Conservation (phyloP, 129 eudicot genomes). For the Deinandra increscens region DNA sequence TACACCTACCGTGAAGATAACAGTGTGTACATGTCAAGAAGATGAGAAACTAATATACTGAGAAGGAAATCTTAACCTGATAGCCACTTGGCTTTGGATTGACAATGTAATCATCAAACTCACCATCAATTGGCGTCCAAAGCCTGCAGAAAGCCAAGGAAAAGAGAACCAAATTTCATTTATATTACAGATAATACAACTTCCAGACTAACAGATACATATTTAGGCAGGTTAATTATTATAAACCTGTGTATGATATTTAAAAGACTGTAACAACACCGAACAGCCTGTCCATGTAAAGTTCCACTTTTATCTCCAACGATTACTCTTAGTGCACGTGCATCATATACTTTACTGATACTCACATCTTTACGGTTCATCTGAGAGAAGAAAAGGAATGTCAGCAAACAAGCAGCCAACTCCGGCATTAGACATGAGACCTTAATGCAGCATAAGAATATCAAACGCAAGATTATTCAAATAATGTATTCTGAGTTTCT, state of each 20-base stretch:
- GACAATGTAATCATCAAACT: slow-evolving; percentile 92
- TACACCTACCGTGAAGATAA: not conserved
- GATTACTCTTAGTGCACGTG: slow-evolving; percentile 89
- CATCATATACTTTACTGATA: slow-evolving; percentile 79
- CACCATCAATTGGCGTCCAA: slow-evolving; percentile 96
- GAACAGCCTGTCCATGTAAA: slow-evolving; percentile 90
- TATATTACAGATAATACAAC: not conserved
- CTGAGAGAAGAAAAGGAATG: slow-evolving; percentile 33
- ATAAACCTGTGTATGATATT: slow-evolving; percentile 76
- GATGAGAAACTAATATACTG: slow-evolving; percentile 13
- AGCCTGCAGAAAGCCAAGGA: slow-evolving; percentile 53
- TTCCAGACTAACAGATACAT: not conserved
- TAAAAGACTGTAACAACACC: slow-evolving; percentile 82
- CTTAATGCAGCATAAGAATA: slow-evolving; percentile 10
- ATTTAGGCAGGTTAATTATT: not conserved
- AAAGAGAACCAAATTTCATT: not conserved
- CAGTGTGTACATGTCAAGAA: slow-evolving; percentile 8
- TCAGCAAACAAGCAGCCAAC: slow-evolving; percentile 25
- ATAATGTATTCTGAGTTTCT: slow-evolving; percentile 13
- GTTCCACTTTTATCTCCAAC: slow-evolving; percentile 94
- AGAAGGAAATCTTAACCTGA: slow-evolving; percentile 52
- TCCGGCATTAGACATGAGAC: not conserved
- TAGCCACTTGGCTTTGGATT: slow-evolving; percentile 98
- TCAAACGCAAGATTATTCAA: not conserved
- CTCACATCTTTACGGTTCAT: slow-evolving; percentile 89